phyloP scores from a whole-genome alignment of 176 grass and related monocot genomes.

The Aegilops tauschii region DNA sequence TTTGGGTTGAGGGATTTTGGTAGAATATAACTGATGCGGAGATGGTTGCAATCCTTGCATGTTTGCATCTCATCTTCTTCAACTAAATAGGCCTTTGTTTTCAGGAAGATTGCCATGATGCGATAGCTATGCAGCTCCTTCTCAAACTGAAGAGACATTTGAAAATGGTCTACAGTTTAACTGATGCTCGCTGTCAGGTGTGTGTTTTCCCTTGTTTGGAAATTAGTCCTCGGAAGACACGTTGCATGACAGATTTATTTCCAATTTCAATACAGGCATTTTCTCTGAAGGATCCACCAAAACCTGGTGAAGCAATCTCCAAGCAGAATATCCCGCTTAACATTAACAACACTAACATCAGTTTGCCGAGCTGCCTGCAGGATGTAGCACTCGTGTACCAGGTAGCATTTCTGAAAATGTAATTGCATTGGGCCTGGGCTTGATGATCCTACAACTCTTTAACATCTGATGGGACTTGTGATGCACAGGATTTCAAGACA shows the following conservation, averaged over 20 bases:
- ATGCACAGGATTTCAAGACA: conserved; percentile 84
- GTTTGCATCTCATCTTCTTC: conserved; percentile 13
- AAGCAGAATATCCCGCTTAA: conserved; percentile 89
- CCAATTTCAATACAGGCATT: conserved; percentile 64
- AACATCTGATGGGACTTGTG: neutral
- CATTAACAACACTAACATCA: conserved; percentile 46
- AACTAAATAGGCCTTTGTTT: conserved; percentile 30
- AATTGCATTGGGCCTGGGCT: neutral
- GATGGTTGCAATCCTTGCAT: neutral
- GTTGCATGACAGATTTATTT: conserved; percentile 31
- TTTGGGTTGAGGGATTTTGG: conserved; percentile 18
- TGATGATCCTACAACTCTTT: neutral
- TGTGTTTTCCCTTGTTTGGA: conserved; percentile 6
- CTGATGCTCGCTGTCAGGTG: conserved; percentile 89
- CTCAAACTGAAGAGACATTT: conserved; percentile 95
- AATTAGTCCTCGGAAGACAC: conserved; percentile 13
- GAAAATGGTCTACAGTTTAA: conserved; percentile 86
- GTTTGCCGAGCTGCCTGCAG: conserved; percentile 59
- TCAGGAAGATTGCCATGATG: conserved; percentile 84
- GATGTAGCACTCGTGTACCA: conserved; percentile 76
- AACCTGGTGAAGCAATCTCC: conserved; percentile 68
- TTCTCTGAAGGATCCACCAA: conserved; percentile 88
- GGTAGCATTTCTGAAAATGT: conserved; percentile 39
- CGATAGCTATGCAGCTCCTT: conserved; percentile 88
- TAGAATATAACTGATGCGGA: conserved; percentile 2